Base-by-base conservation (phyloP, 75 land plant genomes). In the Pinus taeda region DNA sequence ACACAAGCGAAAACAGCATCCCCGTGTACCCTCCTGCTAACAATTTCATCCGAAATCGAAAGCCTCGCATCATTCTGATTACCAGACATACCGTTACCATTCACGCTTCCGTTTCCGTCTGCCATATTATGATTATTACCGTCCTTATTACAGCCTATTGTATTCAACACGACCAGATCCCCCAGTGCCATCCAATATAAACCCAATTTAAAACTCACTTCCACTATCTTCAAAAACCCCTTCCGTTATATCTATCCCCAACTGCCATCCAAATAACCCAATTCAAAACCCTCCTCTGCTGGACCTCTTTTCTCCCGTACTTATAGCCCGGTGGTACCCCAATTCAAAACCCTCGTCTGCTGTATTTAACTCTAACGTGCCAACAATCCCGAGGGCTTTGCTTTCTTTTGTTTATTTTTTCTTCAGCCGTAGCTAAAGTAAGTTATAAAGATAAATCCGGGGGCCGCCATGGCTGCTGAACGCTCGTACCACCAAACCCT, bases 181-280 rank as follows among this genome's bases (percentile, higher is more conserved):
- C 95, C 96, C 87, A 93, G 83, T 81, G 96, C 96, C 96, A 93
- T 93, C 74, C 88, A 83, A 85, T 78, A n/a, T 37, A 36, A 75
- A 53, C 21, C 74, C 58, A 76, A 67, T 57, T 75, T 70, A 59
- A 39, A 64, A 18, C 70, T 73, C 59, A 30, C 60, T 49, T 26
- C 69, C 58, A 29, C 58, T 30, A 2, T 79, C 45, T 55, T 59
- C 3, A 61, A 21, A 63, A 15, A 30, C 26, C 53, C 39, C 80
- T 33, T 26, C 21, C 33, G 33, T 42, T 60, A 57, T 60, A 36
- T 42, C 33, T 77, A 15, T 6, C 42, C 42, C 36, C 6, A 66
- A 11, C 29, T 62, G 14, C 6, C 29, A 12, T 9, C 15, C 15
- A 12, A 26, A 22, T 62, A 13, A 62, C 36, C 15, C 15, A 24